Evolutionary conservation across 208 protist genomes (phyloP).

Genomic region (Leishmania major): DNA sequence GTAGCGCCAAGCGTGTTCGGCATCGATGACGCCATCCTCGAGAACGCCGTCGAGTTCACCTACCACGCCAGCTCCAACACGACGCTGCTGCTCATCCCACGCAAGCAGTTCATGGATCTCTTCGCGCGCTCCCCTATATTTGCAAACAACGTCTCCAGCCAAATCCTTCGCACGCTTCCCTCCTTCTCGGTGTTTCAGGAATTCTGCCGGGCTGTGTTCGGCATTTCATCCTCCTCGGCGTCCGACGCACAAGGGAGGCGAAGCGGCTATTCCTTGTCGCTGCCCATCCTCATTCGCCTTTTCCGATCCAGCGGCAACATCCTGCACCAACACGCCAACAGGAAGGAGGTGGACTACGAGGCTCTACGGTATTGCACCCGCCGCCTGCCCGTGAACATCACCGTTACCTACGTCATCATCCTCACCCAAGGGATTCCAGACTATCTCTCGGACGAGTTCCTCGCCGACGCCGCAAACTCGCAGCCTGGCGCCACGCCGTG

Average conservation of each 20-base stretch:
- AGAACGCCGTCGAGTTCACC: slow-evolving; percentile 74
- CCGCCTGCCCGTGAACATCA: slow-evolving; percentile 71
- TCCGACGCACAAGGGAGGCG: slow-evolving; percentile 20
- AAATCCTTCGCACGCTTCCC: slow-evolving; percentile 71
- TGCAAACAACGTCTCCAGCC: slow-evolving; percentile 74
- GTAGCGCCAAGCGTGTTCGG: slow-evolving; percentile 76
- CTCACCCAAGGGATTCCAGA: slow-evolving; percentile 57
- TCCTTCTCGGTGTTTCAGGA: slow-evolving; percentile 74
- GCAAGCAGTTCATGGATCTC: slow-evolving; percentile 63
- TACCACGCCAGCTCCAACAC: slow-evolving; percentile 74
- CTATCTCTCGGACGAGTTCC: slow-evolving; percentile 58
- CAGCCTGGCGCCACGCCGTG: slow-evolving; percentile 11
- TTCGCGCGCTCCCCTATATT: slow-evolving; percentile 78
- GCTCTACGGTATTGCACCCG: slow-evolving; percentile 69
- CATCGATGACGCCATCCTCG: slow-evolving; percentile 81
- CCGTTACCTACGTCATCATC: slow-evolving; percentile 64
- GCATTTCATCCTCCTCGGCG: slow-evolving; percentile 55
- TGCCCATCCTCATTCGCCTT: slow-evolving; percentile 50
- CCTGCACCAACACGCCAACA: slow-evolving; percentile 58
- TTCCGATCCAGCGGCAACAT: slow-evolving; percentile 61
- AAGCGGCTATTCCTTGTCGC: slow-evolving; percentile 55
- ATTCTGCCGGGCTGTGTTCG: slow-evolving; percentile 75
- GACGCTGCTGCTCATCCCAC: slow-evolving; percentile 72
- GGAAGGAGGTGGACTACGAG: slow-evolving; percentile 60
- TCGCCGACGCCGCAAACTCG: slow-evolving; percentile 48